Evolutionary conservation across 768 basidiomycete genomes (phyloP), one percentile per base, ranked within the genome.

Genomic region (Rhizopogon rudus): DNA sequence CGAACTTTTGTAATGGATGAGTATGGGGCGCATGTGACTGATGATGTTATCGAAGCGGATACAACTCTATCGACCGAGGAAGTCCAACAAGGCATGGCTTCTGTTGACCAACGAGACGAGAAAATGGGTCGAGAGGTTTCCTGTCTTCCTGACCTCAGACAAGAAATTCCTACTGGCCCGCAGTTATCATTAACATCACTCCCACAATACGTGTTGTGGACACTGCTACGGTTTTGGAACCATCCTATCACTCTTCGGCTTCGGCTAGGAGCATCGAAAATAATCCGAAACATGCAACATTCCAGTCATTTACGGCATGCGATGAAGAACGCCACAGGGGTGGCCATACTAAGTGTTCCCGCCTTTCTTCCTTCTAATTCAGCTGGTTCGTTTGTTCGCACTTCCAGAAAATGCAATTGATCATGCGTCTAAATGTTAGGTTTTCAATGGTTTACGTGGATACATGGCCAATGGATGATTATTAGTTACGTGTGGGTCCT

Each of bases 401-500:
- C 37, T 43, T 14, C 39, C 16, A 5, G 6, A 4, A 35, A 35
- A n/a, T 39, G 9, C 28, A 16, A 13, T 33, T 20, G 16, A 20
- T n/a, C 35, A 35, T 53, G 17, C n/a, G 16, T 35, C 39, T 57
- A 29, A 25, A 52, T 48, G 13, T 1, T 46, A 80, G 76, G 67
- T 22, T 63, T 64, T 35, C 50, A 57, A 31, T 79, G 77, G 76
- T 81, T 74, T 59, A 52, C 51, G 12, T 52, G 41, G 12, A 66
- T 64, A 28, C 73, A 72, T 45, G 77, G 76, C 14, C 79, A 79
- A 54, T 80, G 79, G 79, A 76, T 79, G 73, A 65, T 76, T 8
- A 75, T 79, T 56, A 77, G 73, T 28, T 78, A 77, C 61, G 65
- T 80, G 1, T 80, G 77, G 77, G 77, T 81, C 5, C 65, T 80